A percentile compares a stretch with the other conserved stretches of the same genome.
These are phyloP conservation scores for Brassica rapa DNA, from an alignment of 345 rosid genomes.

Conservation along the genomic window DNA sequence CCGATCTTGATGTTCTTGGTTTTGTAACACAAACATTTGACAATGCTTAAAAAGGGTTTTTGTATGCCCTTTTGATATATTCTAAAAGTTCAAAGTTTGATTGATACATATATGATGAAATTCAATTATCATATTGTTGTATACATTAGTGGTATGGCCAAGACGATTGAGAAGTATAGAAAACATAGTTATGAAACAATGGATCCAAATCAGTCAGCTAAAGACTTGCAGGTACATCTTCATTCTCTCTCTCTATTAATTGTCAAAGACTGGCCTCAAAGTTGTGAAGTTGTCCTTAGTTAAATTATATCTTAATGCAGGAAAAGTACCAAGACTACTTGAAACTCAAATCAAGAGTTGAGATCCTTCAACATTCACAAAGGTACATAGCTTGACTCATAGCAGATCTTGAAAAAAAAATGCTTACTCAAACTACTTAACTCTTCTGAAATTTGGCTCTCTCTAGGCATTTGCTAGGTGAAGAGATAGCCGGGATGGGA, in stretches of 20 bases:
- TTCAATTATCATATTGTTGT: conserved; percentile 8
- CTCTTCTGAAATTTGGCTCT: neutral
- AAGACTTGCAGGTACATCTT: conserved; percentile 52
- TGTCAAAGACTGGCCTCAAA: conserved; percentile 21
- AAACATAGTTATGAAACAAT: conserved; percentile 43
- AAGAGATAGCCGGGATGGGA: conserved; percentile 35
- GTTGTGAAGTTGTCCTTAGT: neutral
- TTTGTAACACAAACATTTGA: neutral
- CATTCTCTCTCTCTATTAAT: neutral
- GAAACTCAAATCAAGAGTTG: conserved; percentile 61
- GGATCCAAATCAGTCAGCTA: conserved; percentile 50
- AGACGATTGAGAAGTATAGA: conserved; percentile 46
- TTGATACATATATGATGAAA: neutral
- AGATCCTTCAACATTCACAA: conserved; percentile 65
- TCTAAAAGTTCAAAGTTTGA: neutral
- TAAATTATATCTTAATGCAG: conserved; percentile 36
- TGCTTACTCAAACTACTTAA: neutral
- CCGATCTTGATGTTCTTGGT: conserved; percentile 3
- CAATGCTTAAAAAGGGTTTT: neutral
- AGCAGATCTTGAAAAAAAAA: neutral
- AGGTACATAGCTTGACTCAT: conserved; percentile 46
- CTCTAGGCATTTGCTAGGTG: conserved; percentile 52
- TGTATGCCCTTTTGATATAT: neutral
- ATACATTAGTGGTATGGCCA: conserved; percentile 49
- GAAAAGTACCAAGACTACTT: conserved; percentile 65